Evolutionary conservation across 1,139 yeast genomes (phyloP).

Genomic region (Cylindricascospora bacillispora): DNA sequence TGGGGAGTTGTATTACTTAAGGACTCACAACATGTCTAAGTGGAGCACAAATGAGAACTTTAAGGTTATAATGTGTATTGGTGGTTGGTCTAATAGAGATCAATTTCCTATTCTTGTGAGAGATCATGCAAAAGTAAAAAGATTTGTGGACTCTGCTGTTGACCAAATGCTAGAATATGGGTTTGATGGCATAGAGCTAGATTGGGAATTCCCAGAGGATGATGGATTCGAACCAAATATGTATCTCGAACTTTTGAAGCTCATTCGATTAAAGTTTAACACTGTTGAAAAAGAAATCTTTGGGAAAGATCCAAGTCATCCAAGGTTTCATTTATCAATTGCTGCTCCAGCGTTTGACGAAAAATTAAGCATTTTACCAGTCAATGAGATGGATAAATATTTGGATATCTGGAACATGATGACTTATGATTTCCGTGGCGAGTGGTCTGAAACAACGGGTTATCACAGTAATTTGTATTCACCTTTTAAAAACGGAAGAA

Average conservation of each 20-base stretch:
- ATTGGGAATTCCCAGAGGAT: constrained; percentile 79
- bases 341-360: constrained; percentile 66
- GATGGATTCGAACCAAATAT: constrained; percentile 32
- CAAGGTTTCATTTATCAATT: constrained; percentile 38
- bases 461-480: constrained; percentile 60
- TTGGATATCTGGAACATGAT: constrained; percentile 71
- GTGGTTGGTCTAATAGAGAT: constrained; percentile 70
- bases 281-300: constrained; percentile 24
- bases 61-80: constrained; percentile 61
- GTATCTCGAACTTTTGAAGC: constrained; percentile 35
- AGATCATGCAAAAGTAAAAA: constrained; percentile 28
- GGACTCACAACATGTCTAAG: constrained; percentile 17
- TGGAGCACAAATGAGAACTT: constrained; percentile 32
- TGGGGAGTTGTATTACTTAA: constrained; percentile 43
- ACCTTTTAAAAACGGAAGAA: constrained; percentile 2
- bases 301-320: constrained; percentile 19
- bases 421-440: constrained; percentile 82
- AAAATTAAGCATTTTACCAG: constrained; percentile 31
- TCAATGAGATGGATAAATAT: constrained; percentile 42
- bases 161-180: constrained; percentile 40
- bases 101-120: constrained; percentile 38
- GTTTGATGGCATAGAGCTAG: constrained; percentile 85
- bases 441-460: constrained; percentile 52
- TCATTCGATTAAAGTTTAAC: constrained; percentile 34
- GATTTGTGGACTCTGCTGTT: constrained; percentile 41